Evolutionary conservation across 2,329 filamentous ascomycete genomes (phyloP), one percentile per base, ranked within the genome.

Genomic region (Pseudogymnoascus sp.): DNA sequence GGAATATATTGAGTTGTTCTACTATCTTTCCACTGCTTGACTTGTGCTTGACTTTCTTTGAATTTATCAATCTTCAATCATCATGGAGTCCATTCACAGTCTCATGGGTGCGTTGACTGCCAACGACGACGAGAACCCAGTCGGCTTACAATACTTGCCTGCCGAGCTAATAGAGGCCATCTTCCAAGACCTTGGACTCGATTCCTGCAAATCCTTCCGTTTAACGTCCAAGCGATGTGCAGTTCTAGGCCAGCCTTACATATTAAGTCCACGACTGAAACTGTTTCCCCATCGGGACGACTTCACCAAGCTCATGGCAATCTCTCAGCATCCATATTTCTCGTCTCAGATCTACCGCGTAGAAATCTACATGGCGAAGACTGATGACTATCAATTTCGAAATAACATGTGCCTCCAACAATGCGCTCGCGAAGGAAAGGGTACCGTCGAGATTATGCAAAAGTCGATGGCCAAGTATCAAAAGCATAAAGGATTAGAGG

Each of bases 391-490:
- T 46, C 68, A 72, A n/a, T 68, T 68, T 16, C 65, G 70, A 7
- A 68, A 70, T 33, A 72, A 74, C 63, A 64, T 68, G 37, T 68
- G 72, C 64, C 67, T 74, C 65, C 28, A 70, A 22, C 61, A 70
- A 59, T 68, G 69, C 40, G 65, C 68, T 38, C 64, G 69, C 56
- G 68, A 72, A 12, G 65, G 68, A 2, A 69, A 69, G 46, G 65
- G 65, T 28, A 69, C 71, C 12, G 65, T 67, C 22, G 68, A 72
- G 37, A 66, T 69, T 11, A 69, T 70, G 63, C 67, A 69, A n/a
- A 66, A 70, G n/a, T 68, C 70, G 14, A 73, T 73, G 70, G 65
- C 66, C 2, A 66, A 69, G 16, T 74, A 74, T 62, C 67, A 69
- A 50, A 61, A 62, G 2, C 66, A 75, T 11, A 72, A 70, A 60